These are phyloP conservation scores for Acanthamoeba divionensis DNA, from an alignment of 208 protist genomes.

Conservation along the genomic window DNA sequence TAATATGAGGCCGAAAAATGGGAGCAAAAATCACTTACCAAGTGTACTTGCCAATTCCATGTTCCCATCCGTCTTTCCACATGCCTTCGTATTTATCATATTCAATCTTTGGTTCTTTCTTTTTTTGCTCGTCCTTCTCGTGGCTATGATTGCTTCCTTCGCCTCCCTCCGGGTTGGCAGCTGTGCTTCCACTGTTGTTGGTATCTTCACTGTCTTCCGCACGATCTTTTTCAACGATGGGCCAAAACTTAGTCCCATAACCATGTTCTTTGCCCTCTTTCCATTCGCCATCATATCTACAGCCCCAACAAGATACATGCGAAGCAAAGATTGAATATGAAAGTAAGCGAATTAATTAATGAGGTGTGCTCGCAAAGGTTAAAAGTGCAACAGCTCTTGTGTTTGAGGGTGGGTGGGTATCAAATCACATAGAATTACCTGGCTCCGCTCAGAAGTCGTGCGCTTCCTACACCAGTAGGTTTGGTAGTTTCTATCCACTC, in stretches of 20 bases:
- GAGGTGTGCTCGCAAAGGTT: no score
- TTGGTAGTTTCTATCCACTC: background rate
- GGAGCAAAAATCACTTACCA: background rate
- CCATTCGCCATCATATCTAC: conserved; percentile 44
- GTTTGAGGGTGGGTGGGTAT: no score
- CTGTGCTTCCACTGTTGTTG: background rate
- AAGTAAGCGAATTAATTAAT: no score
- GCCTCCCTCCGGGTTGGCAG: background rate
- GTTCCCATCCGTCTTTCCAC: conserved; percentile 51
- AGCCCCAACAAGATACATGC: no score
- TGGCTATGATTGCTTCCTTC: background rate
- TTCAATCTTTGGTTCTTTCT: background rate
- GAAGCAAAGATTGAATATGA: no score
- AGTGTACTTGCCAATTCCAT: conserved; percentile 34
- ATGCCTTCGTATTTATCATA: conserved; percentile 50
- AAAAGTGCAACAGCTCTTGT: no score
- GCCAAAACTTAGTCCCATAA: conserved; percentile 46
- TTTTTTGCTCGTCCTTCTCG: background rate
- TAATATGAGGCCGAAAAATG: background rate
- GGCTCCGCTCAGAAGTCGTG: background rate
- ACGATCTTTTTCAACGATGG: background rate
- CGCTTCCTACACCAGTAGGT: background rate
- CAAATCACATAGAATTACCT: no score
- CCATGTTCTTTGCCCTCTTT: conserved; percentile 44
- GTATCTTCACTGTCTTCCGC: background rate